Evolutionary conservation across 2,329 filamentous ascomycete species (phyloP).

Genomic region (Neopestalotiopsis sp.): DNA sequence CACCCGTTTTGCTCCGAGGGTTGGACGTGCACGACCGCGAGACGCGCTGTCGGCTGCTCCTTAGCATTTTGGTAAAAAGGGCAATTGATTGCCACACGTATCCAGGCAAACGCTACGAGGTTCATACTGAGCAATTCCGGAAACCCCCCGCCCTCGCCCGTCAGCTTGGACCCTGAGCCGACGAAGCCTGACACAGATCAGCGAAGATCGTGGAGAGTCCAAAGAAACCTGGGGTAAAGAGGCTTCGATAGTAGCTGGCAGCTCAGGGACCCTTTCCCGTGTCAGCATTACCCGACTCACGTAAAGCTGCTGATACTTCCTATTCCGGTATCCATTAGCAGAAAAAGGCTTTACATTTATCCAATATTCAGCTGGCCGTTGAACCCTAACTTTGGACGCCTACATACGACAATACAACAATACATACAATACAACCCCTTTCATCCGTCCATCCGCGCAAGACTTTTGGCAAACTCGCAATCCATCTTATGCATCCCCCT

Average conservation of each 20-base stretch:
- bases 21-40: not conserved
- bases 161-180: slow-evolving; percentile 1
- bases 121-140: not conserved
- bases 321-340: not conserved
- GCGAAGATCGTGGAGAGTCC: not conserved
- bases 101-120: not conserved
- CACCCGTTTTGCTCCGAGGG: not conserved
- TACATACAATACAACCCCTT: not conserved
- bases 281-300: not conserved
- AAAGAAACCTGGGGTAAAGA: slow-evolving; percentile 10
- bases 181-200: slow-evolving; percentile 6
- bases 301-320: not conserved
- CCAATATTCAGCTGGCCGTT: not conserved
- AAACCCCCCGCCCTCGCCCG: not conserved
- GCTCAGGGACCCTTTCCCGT: not conserved
- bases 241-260: not conserved
- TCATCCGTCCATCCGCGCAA: not conserved
- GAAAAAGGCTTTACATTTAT: not conserved
- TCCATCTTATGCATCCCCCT: not conserved
- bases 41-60: slow-evolving; percentile 1
- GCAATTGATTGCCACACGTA: not conserved
- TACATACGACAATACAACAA: not conserved
- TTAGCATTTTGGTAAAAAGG: not conserved
- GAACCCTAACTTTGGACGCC: not conserved
- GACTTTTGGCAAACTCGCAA: not conserved